A percentile compares a stretch with the other conserved stretches of the same genome.
phyloP scores from a whole-genome alignment of 768 basidiomycete genomes.

The Lactarius evosmus region DNA sequence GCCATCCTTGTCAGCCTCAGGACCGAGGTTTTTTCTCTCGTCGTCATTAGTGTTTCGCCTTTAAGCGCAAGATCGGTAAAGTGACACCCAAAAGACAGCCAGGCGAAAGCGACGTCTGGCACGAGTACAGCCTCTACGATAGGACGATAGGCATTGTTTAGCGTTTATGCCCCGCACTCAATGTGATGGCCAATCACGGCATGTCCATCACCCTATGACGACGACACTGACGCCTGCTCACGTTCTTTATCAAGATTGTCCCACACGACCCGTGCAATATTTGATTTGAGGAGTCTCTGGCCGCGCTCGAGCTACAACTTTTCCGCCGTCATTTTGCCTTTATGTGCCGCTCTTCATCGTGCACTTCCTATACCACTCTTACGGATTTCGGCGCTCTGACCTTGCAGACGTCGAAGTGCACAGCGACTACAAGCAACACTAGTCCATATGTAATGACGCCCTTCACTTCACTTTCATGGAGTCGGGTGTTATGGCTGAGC shows the following conservation, averaged over 20 bases:
- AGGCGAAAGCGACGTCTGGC: conserved; percentile 64
- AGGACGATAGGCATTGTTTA: conserved; percentile 69
- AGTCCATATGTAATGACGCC: conserved; percentile 42
- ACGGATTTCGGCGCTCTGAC: conserved; percentile 55
- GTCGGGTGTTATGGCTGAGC: background rate
- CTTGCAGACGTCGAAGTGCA: conserved; percentile 66
- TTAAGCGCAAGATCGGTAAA: conserved; percentile 48
- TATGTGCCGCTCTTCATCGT: conserved; percentile 65
- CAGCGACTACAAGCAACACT: conserved; percentile 71
- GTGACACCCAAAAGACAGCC: conserved; percentile 55
- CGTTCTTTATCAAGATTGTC: conserved; percentile 36
- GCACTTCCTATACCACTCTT: conserved; percentile 53
- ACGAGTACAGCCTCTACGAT: conserved; percentile 55
- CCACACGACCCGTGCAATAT: conserved; percentile 69
- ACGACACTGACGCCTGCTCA: background rate
- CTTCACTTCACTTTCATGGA: too few relatives aligned
- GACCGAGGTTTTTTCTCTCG: conserved; percentile 51
- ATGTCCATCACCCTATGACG: background rate
- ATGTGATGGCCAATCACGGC: conserved; percentile 86
- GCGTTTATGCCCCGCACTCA: conserved; percentile 72
- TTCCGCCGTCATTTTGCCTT: conserved; percentile 56
- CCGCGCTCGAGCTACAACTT: conserved; percentile 59
- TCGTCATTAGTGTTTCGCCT: conserved; percentile 51
- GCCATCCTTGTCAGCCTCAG: conserved; percentile 33
- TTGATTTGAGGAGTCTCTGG: conserved; percentile 48